Evolutionary conservation across 352 stramenopile genomes (phyloP), one percentile per base, ranked within the genome.

Genomic region (Blastocystis sp.): DNA sequence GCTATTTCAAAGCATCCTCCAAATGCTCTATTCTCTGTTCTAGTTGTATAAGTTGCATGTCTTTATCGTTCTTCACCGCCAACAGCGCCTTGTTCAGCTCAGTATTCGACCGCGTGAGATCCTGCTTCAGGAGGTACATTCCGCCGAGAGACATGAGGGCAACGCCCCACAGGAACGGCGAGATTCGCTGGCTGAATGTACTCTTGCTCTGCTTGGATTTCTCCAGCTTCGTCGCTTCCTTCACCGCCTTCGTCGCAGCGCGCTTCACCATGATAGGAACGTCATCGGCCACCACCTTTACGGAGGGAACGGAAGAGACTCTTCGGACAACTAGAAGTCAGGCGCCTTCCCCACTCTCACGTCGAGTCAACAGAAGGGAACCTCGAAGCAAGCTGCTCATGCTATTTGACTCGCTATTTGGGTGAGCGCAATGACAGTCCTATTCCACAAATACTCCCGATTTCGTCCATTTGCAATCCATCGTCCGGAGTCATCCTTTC

Each of bases 161-260:
- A 41, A 85, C 67, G 37, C 74, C 74, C 74, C 74, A 85, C 59
- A 85, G 55, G 21, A 85, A 85, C 12, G 74, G 74, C 55, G 50
- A 37, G 19, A 85, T 67, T 69, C 74, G 33, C 45, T 85, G 74
- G 41, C 50, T 69, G 55, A 85, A 85, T 51, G 55, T 85, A 35
- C 74, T 85, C n/a, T 69, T 67, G 6, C 55, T 67, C 16, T 39
- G 31, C 74, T 85, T 85, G 16, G 41, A 24, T 29, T 85, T 69
- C 74, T 85, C 33, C 21, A 59, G 35, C 45, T 67, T 29, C 9
- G 29, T 69, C 24, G 74, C 74, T n/a, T 85, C 74, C 45, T 85
- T 85, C 31, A 59, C 74, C 12, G 74, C 74, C 74, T 85, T 69
- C 12, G 35, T 62, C 6, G 55, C 74, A 12, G 55, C 74, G 51